phyloP scores from a whole-genome alignment of 164 flowering plant species.

The Echeveria elegans region DNA sequence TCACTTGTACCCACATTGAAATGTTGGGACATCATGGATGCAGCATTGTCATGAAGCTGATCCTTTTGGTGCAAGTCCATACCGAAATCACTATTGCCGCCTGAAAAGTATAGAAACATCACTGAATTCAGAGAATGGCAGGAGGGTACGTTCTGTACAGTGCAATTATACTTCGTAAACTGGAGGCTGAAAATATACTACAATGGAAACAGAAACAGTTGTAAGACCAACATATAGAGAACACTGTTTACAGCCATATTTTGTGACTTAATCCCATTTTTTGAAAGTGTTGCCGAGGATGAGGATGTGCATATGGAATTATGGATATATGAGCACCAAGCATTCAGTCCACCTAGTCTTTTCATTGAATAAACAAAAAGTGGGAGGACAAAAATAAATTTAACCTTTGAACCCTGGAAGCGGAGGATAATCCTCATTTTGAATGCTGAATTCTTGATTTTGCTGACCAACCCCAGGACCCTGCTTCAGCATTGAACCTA shows the following conservation, averaged over 20 bases:
- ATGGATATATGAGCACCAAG: no score
- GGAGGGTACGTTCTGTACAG: not conserved
- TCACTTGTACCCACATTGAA: slow-evolving; percentile 45
- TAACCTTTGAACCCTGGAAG: slow-evolving; percentile 89
- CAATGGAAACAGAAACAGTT: not conserved
- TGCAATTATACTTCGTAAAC: no score
- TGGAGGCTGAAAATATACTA: no score
- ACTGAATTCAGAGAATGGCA: not conserved
- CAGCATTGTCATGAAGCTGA: slow-evolving; percentile 62
- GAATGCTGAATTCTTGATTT: slow-evolving; percentile 90
- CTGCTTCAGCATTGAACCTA: slow-evolving; percentile 32
- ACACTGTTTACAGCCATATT: not conserved
- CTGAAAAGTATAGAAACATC: slow-evolving; percentile 21
- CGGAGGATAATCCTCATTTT: slow-evolving; percentile 93
- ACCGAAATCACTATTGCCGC: slow-evolving; percentile 57
- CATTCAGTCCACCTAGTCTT: no score
- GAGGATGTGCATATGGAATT: no score
- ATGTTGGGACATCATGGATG: slow-evolving; percentile 76
- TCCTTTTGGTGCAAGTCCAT: slow-evolving; percentile 76
- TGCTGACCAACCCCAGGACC: slow-evolving; percentile 61
- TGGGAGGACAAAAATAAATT: not conserved
- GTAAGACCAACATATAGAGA: no score
- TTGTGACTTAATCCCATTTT: no score
- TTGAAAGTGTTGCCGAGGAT: no score
- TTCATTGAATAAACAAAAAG: not conserved